These are phyloP conservation scores for Crucihimalaya himalaica DNA, from an alignment of 345 rosid genomes.

Conservation along the genomic window DNA sequence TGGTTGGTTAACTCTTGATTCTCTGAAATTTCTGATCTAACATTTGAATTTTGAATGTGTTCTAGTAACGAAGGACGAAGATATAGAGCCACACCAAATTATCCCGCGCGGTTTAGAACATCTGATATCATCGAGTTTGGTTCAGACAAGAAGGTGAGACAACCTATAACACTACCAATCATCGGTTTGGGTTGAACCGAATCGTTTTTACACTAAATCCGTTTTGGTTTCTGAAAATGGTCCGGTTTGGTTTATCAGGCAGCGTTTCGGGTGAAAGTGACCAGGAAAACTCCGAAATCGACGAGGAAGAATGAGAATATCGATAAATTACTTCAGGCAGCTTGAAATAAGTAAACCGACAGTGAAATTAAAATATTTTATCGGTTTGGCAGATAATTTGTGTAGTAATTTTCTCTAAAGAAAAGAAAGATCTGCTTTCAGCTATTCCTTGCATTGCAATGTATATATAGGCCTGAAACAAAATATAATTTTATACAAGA, in stretches of 20 bases:
- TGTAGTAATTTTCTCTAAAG: conserved; percentile 14
- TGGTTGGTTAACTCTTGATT: background rate
- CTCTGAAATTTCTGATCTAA: conserved; percentile 2
- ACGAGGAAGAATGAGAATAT: conserved; percentile 31
- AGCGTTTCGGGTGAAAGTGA: conserved; percentile 70
- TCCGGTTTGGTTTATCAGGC: conserved; percentile 50
- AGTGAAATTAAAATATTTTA: background rate
- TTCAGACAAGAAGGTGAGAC: conserved; percentile 61
- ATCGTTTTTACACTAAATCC: background rate
- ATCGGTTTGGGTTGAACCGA: background rate
- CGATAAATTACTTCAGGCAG: conserved; percentile 59
- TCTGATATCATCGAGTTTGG: conserved; percentile 68
- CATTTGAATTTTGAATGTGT: conserved; percentile 5
- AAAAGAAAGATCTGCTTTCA: background rate
- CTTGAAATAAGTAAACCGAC: conserved; percentile 34
- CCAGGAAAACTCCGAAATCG: conserved; percentile 40
- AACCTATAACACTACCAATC: background rate
- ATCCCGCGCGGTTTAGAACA: conserved; percentile 56
- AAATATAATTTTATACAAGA: conserved; percentile 17
- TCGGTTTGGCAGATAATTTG: conserved; percentile 29
- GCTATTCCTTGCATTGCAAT: conserved; percentile 22
- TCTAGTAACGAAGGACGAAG: conserved; percentile 69
- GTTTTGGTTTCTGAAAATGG: conserved; percentile 4
- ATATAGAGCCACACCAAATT: conserved; percentile 53
- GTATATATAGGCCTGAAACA: conserved; percentile 24